Evolutionary conservation across 176 grass and related monocot genomes (phyloP).

Genomic region (Guadua angustifolia): DNA sequence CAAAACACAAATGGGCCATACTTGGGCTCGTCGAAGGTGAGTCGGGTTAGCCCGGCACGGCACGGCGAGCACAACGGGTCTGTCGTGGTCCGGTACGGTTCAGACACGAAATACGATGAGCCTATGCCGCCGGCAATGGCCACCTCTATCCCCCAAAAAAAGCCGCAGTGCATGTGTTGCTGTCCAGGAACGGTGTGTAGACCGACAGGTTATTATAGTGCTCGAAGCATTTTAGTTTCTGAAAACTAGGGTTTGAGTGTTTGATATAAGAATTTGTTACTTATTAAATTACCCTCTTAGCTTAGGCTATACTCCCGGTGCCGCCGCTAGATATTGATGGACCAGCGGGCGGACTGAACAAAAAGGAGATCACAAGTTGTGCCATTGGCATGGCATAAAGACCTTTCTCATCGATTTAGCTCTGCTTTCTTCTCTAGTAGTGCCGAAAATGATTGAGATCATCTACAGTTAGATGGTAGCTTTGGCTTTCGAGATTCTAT

Average conservation of each 20-base stretch:
- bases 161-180: background rate
- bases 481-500: background rate
- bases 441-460: background rate
- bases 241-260: background rate
- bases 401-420: background rate
- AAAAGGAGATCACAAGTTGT: slow-evolving; percentile 24
- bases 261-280: background rate
- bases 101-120: too few relatives aligned
- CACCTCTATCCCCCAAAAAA: background rate
- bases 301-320: too few relatives aligned
- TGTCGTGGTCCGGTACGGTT: too few relatives aligned
- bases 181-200: background rate
- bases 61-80: too few relatives aligned
- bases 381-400: background rate
- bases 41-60: too few relatives aligned
- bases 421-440: background rate
- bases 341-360: background rate
- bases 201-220: background rate
- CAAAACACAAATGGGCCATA: too few relatives aligned
- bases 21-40: too few relatives aligned
- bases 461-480: too few relatives aligned
- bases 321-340: background rate
- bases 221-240: background rate
- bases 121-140: too few relatives aligned
- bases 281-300: background rate